Conservation (phyloP, 2,329 filamentous ascomycete species). For the Clarireedia hainanense region DNA sequence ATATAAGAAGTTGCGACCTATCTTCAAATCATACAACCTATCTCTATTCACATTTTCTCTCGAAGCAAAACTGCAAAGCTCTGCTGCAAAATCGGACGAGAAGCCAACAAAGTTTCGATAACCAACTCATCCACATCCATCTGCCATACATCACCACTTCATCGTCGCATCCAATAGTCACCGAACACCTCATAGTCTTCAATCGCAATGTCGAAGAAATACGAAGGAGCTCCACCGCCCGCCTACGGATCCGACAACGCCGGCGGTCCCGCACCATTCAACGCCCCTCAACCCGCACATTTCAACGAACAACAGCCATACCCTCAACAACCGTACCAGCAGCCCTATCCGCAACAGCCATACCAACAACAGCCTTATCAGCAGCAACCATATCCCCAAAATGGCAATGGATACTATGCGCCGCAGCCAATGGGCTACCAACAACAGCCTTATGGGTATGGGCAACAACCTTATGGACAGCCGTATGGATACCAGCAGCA, state of each 20-base stretch:
- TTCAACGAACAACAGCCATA: slow-evolving; percentile 12
- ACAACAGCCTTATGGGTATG: slow-evolving; percentile 13
- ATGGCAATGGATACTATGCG: slow-evolving; percentile 16
- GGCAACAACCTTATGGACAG: slow-evolving; percentile 11
- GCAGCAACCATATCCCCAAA: slow-evolving; percentile 6
- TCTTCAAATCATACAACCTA: too few species aligned
- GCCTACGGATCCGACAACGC: slow-evolving; percentile 16
- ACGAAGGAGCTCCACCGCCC: slow-evolving; percentile 20
- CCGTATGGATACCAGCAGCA: slow-evolving; percentile 21
- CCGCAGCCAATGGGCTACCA: slow-evolving; percentile 17
- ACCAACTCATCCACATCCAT: background rate
- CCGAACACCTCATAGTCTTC: background rate
- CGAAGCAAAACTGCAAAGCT: too few species aligned
- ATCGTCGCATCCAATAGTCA: background rate
- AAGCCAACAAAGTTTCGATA: too few species aligned
- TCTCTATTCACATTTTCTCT: too few species aligned
- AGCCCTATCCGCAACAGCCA: slow-evolving; percentile 14
- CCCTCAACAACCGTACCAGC: slow-evolving; percentile 4
- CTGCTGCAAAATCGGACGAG: too few species aligned
- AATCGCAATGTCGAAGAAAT: slow-evolving; percentile 15
- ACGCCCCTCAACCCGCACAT: slow-evolving; percentile 18
- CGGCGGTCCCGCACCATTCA: slow-evolving; percentile 1
- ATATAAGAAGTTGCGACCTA: too few species aligned
- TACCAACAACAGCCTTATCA: slow-evolving; percentile 11
- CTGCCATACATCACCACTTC: background rate